Percentiles rank a stretch among this genome's conserved stretches.
Evolutionary conservation across 2,329 filamentous ascomycete genomes (phyloP).

Genomic region (Lasiodiplodia theobromae): DNA sequence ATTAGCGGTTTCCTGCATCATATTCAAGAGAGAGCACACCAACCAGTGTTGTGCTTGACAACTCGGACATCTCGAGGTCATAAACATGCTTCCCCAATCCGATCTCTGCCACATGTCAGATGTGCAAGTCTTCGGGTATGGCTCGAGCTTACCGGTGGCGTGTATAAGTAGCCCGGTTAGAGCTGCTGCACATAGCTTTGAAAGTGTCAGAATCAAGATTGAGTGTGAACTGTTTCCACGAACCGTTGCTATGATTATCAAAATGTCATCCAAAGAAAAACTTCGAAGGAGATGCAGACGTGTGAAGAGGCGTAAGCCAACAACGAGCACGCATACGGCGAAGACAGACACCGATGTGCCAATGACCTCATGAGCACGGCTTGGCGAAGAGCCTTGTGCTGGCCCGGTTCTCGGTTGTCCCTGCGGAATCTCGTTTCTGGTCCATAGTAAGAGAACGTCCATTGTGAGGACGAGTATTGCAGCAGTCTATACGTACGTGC

Average conservation of each 20-base stretch:
- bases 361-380: not conserved
- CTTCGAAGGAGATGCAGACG: not conserved
- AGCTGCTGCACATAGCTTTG: not conserved
- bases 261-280: not conserved
- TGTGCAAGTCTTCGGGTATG: not conserved
- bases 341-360: not conserved
- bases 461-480: not conserved
- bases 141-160: not conserved
- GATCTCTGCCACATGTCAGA: not conserved
- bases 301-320: not conserved
- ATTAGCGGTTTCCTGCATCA: not conserved
- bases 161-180: not conserved
- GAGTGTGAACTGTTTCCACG: not conserved
- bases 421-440: not conserved
- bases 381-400: no score
- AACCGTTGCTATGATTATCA: not conserved
- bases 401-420: not conserved
- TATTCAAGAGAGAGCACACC: not conserved
- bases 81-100: not conserved
- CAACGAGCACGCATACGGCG: not conserved
- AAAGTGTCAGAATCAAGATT: not conserved
- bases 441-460: not conserved
- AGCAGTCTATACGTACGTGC: not conserved
- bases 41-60: not conserved
- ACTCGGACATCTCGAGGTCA: not conserved